These are phyloP conservation scores for Crithidia mellificae DNA, from an alignment of 208 protist genomes.

Conservation along the genomic window DNA sequence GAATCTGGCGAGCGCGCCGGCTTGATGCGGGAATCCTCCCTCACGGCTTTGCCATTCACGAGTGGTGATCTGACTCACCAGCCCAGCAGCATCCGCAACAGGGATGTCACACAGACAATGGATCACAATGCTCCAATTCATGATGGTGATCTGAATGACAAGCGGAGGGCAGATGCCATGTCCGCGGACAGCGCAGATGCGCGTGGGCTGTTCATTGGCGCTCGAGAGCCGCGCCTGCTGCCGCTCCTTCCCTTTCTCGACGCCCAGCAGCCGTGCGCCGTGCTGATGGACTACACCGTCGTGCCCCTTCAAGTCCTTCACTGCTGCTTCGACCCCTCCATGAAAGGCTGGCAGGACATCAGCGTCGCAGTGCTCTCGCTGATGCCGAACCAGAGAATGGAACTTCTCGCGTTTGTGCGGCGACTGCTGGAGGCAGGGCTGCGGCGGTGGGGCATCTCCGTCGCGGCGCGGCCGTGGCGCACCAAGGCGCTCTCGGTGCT, in stretches of 20 bases:
- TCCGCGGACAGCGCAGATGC: too few relatives aligned
- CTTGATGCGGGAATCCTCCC: too few relatives aligned
- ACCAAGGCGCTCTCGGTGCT: conserved; percentile 67
- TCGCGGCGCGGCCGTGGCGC: conserved; percentile 41
- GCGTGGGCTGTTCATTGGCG: not conserved
- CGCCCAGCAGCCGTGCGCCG: conserved; percentile 70
- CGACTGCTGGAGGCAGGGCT: conserved; percentile 43
- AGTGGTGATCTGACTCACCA: too few relatives aligned
- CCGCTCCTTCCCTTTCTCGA: conserved; percentile 54
- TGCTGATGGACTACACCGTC: conserved; percentile 58
- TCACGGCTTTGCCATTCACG: too few relatives aligned
- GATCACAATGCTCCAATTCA: too few relatives aligned
- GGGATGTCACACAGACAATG: too few relatives aligned
- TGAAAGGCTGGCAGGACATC: conserved; percentile 73
- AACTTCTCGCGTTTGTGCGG: conserved; percentile 51
- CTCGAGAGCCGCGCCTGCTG: conserved; percentile 44
- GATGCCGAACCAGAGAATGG: conserved; percentile 63
- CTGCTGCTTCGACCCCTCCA: conserved; percentile 85
- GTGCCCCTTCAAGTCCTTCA: conserved; percentile 86
- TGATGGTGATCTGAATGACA: too few relatives aligned
- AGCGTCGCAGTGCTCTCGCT: conserved; percentile 64
- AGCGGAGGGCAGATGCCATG: too few relatives aligned
- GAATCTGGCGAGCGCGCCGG: too few relatives aligned
- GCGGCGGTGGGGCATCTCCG: conserved; percentile 63
- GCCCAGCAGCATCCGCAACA: too few relatives aligned